Conservation (phyloP, 495 filamentous ascomycete species). For the Cenococcum geophilum region DNA sequence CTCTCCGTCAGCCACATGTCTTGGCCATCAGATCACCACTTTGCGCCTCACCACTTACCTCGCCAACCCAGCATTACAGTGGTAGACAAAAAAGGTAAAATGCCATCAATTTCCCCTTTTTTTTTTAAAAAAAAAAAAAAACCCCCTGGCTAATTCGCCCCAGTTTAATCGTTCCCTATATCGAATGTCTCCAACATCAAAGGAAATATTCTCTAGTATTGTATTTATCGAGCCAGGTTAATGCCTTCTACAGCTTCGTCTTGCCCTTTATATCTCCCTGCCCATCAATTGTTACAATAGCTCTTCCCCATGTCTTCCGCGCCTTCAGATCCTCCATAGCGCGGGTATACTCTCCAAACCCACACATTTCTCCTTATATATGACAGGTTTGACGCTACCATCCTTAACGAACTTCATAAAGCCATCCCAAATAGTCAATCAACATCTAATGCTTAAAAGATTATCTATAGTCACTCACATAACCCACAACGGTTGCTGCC, state of each 20-base stretch:
- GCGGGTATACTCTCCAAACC: slow-evolving; percentile 29
- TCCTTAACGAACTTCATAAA: slow-evolving; percentile 33
- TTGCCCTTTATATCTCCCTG: slow-evolving; percentile 7
- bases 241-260: slow-evolving; percentile 10
- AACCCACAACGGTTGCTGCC: slow-evolving; percentile 31
- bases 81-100: too few relatives aligned
- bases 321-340: slow-evolving; percentile 30
- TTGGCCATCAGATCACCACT: not conserved
- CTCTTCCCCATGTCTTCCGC: slow-evolving; percentile 33
- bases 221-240: not conserved
- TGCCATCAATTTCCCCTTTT: too few relatives aligned
- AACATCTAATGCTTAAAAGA: not conserved
- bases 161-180: not conserved
- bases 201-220: not conserved
- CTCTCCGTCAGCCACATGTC: not conserved
- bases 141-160: not conserved
- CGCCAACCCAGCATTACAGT: too few relatives aligned
- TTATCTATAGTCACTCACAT: slow-evolving; percentile 25
- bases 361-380: slow-evolving; percentile 32
- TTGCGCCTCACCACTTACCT: not conserved
- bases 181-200: not conserved
- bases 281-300: slow-evolving; percentile 32
- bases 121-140: too few relatives aligned
- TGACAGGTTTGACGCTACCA: slow-evolving; percentile 33
- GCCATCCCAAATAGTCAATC: slow-evolving; percentile 29